Base-by-base conservation (phyloP, 768 basidiomycete species). In the Pisolithus marmoratus region DNA sequence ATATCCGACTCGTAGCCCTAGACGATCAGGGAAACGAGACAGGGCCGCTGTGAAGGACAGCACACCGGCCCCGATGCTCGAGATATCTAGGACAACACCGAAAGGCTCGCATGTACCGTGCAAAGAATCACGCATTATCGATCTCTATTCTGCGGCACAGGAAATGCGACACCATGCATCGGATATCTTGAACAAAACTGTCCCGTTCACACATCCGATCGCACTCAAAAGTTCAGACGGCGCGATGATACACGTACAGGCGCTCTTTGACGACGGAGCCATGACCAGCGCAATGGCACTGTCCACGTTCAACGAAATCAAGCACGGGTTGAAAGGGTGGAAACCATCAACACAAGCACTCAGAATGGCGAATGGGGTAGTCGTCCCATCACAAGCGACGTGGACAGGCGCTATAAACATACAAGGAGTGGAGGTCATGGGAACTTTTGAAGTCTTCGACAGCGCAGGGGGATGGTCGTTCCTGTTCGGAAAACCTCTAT, bases 331-430 rank as follows among this genome's bases (percentile, higher is more conserved):
- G 17, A 7, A 40, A 8, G 38, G 38, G n/a, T 40, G 38, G 38
- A 8, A n/a, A 40, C 38, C 38, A 40, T 40, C 38, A 14, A 40
- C 2, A 2, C 38, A 40, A n/a, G 38, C 38, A n/a, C 54, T 73
- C 4, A 40, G 62, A 4, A 70, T 74, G 71, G 72, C 70, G 11
- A 62, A 68, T 53, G 66, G 70, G 0, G 11, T 29, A 0, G 19
- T 57, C 0, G 42, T 52, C 2, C 46, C 45, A 12, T 54, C 54
- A 4, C 8, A 51, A 20, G 59, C 52, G 2, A 20, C 11, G 0
- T 59, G 58, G 60, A 19, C 9, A 5, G 57, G 56, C 3, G 11
- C 7, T 1, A 37, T 50, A 23, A 3, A 5, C 14, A 29, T 48
- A 14, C n/a, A 38, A 14, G 23, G 38, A 8, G 7, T 24, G 0